Evolutionary conservation across 1,139 yeast species (phyloP).

Genomic region (Protomyces pachydermus): DNA sequence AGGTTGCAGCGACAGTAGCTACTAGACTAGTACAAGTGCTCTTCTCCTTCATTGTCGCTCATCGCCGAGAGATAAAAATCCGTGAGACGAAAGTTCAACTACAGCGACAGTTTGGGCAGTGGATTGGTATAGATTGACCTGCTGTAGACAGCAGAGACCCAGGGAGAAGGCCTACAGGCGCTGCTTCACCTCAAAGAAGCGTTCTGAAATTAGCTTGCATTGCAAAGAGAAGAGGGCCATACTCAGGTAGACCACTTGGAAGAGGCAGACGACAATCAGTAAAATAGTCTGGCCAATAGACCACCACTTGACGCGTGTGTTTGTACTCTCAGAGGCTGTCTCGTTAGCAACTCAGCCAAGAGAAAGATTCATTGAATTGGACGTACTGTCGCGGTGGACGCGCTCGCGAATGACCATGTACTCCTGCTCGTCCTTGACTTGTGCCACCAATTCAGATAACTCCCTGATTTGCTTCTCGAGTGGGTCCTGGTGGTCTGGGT

Average conservation of each 20-base stretch:
- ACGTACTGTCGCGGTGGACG: conserved; percentile 94
- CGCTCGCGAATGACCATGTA: conserved; percentile 94
- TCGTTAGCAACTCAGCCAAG: not conserved
- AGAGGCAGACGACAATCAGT: conserved; percentile 77
- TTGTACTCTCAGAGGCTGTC: conserved; percentile 62
- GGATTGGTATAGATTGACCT: no score
- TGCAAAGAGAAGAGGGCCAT: not conserved
- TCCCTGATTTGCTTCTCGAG: conserved; percentile 79
- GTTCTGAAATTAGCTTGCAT: conserved; percentile 39
- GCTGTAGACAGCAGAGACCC: no score
- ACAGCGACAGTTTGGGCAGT: no score
- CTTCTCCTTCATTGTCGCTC: no score
- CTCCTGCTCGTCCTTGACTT: conserved; percentile 79
- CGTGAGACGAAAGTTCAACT: no score
- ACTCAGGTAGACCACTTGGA: conserved; percentile 55
- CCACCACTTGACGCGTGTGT: conserved; percentile 98
- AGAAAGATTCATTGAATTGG: not conserved
- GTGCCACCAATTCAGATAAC: conserved; percentile 70
- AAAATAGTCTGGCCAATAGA: conserved; percentile 82
- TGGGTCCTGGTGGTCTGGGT: conserved; percentile 58
- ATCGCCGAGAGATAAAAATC: no score
- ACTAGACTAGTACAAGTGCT: no score
- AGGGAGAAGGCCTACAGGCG: not conserved
- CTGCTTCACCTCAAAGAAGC: conserved; percentile 85
- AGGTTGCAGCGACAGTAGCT: no score